phyloP scores from a whole-genome alignment of 352 stramenopile genomes.

The Thalassiosira oceanica region DNA sequence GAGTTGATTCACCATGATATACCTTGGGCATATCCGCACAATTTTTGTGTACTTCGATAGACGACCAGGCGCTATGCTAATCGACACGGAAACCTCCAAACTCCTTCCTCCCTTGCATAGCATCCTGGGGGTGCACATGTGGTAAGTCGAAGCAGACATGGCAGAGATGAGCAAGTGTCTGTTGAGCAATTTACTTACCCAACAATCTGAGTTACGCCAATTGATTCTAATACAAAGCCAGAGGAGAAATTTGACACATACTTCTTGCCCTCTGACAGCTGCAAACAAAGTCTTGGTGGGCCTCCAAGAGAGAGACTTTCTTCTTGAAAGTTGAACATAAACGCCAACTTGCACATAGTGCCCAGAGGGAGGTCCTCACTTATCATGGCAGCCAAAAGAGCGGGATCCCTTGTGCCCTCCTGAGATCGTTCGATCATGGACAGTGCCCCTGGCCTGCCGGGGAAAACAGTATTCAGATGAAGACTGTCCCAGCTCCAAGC shows the following conservation, averaged over 20 bases:
- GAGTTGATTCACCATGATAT: constrained; percentile 84
- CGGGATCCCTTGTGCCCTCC: constrained; percentile 24
- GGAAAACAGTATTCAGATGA: constrained; percentile 67
- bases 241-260: constrained; percentile 83
- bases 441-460: constrained; percentile 71
- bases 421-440: constrained; percentile 29
- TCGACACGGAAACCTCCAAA: constrained; percentile 84
- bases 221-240: constrained; percentile 84
- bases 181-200: constrained; percentile 50
- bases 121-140: constrained; percentile 46
- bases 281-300: constrained; percentile 72
- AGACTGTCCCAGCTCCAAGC: constrained; percentile 8
- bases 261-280: constrained; percentile 54
- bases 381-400: constrained; percentile 58
- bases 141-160: not conserved
- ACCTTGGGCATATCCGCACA: constrained; percentile 84
- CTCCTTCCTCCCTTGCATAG: constrained; percentile 75
- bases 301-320: constrained; percentile 46
- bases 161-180: not conserved
- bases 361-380: constrained; percentile 77
- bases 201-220: constrained; percentile 85
- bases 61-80: constrained; percentile 82
- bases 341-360: constrained; percentile 76
- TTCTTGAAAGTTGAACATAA: constrained; percentile 88
- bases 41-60: constrained; percentile 87